Evolutionary conservation across 2,329 filamentous ascomycete genomes (phyloP), one percentile per base, ranked within the genome.

Genomic region (Paradendryphiella salina): DNA sequence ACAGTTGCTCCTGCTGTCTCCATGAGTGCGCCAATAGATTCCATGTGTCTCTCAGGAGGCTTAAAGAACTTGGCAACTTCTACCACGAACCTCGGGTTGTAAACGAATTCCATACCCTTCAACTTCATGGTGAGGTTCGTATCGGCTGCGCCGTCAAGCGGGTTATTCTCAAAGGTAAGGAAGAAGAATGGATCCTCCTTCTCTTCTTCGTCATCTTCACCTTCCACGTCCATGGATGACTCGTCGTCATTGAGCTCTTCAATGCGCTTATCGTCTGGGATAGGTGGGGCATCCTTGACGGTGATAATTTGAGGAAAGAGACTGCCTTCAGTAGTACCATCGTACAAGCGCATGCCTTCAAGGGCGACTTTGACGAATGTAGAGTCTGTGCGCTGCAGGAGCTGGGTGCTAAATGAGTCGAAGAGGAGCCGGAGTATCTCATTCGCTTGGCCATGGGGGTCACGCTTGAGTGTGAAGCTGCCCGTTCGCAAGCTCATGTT

Each of bases 21-120:
- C 85, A 99, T 90, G 48, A 99, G 80, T 1, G 94, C 95, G 10
- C 86, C 88, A 62, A 99, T 96, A 8, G 94, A 99, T 69, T 99
- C 94, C 92, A 99, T 96, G 70, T 99, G 95, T 42, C 92, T 83
- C 71, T 96, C 92, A 0, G 94, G 95, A 0, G 94, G 94, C 56
- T 93, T 88, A 79, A 99, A 99, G 77, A 99, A 99, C 62, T 91
- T 90, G 45, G 87, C 90, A 32, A 97, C 85, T 40, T 94, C 92
- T 5, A 96, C 85, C 0, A 97, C 81, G 61, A 97, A 95, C 58
- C 87, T 89, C 1, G 95, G 94, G 64, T 99, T 99, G 82, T 96
- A 99, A 18, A 99, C 90, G 46, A 99, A 88, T 71, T 99, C 95
- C 60, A 99, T 86, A 36, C 92, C 94, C 73, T 95, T 96, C 61